Base-by-base conservation (phyloP, 192 early-diverging fungal genomes). In the Gaertneriomyces sp. region DNA sequence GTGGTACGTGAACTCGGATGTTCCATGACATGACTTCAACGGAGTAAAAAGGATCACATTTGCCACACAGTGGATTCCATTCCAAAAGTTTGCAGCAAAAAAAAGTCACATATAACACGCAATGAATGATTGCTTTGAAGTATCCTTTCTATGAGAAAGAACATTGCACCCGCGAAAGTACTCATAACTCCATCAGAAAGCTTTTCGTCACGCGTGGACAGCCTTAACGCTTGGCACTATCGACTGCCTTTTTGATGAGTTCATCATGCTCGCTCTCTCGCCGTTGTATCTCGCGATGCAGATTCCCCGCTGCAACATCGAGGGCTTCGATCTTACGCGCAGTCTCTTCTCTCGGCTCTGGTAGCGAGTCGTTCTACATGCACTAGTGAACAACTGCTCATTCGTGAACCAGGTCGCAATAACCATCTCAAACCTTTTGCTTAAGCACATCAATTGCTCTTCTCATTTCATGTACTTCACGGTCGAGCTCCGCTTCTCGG, bases 371-470 rank as follows among this genome's bases (percentile, higher is more conserved):
- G 39, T 64, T 54, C 62, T 64, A 47, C 43, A 43, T 49, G 47
- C 2, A n/a, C 47, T 49, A 55, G 54, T 20, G 20, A 55, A 33
- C 56, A 58, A 25, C 16, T 0, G 14, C 19, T 33, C 38, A 12
- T 20, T 1, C n/a, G 38, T 40, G 4, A 16, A 42, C 16, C 56
- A 58, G 56, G 14, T 42, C 56, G 11, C 7, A 7, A 42, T 33
- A 20, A 33, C 33, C 33, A 12, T 1, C 20, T 40, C 59, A 52
- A 42, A 64, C 62, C 62, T 64, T 64, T 10, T 52, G 38, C 20
- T 64, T 64, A 7, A 64, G 51, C 25, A 64, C 62, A 7, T 64
- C 62, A 40, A 64, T 64, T 1, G 62, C 54, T 19, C 50, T 47
- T n/a, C 47, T 7, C n/a, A 64, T 42, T 6, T 41, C 62, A 39